These are phyloP conservation scores for Coemansia asiatica DNA, from an alignment of 192 early-diverging fungal genomes.

Conservation along the genomic window DNA sequence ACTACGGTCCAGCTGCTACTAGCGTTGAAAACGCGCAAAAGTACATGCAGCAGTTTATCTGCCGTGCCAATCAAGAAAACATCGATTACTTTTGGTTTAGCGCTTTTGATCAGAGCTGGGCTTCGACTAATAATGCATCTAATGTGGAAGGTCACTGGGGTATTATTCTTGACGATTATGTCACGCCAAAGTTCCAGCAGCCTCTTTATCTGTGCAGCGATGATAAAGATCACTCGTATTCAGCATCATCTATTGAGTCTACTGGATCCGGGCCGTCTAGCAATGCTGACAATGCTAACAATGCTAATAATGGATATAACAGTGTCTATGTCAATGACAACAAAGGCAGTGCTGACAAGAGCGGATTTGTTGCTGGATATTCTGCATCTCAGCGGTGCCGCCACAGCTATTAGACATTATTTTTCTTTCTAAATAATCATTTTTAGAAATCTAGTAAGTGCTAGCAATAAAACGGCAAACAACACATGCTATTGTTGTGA, in stretches of 20 bases:
- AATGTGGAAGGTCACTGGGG: constrained; percentile 50
- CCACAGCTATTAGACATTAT: background rate
- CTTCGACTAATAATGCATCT: constrained; percentile 45
- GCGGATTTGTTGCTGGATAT: background rate
- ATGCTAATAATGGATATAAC: background rate
- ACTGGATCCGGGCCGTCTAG: no score
- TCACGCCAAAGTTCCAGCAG: constrained; percentile 35
- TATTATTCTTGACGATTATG: constrained; percentile 29
- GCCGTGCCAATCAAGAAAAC: constrained; percentile 52
- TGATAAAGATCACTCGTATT: background rate
- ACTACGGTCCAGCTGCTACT: constrained; percentile 52
- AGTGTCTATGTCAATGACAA: background rate
- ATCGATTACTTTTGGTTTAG: constrained; percentile 63
- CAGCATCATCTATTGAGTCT: no score
- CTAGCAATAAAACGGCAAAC: no score
- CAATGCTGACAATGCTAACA: background rate
- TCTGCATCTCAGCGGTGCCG: background rate
- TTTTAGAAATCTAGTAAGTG: no score
- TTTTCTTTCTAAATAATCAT: no score
- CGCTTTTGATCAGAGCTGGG: constrained; percentile 65
- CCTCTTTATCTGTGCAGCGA: constrained; percentile 23
- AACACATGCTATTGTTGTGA: no score
- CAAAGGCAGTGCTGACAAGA: no score
- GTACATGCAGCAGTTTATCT: constrained; percentile 59
- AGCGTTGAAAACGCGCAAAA: constrained; percentile 54